Base-by-base conservation (phyloP, 352 stramenopile genomes). In the Phytophthora litchii region DNA sequence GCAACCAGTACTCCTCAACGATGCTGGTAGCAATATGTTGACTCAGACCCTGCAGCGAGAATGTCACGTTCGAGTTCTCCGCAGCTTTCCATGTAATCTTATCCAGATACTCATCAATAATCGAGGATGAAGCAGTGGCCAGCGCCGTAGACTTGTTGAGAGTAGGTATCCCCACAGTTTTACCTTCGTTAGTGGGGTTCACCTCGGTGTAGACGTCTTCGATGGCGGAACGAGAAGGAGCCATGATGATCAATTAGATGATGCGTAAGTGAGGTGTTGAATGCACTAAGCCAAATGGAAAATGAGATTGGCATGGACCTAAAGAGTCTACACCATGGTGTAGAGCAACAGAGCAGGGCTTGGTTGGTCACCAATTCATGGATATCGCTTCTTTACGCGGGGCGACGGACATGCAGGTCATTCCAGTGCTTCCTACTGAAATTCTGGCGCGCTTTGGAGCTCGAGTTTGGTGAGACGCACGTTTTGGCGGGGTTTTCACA, bases 61-160 rank as follows among this genome's bases (percentile, higher is more conserved):
- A 72, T 45, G 63, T 72, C 51, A 64, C 57, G 50, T 72, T 72
- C 23, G 63, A 72, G 63, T 72, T 72, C 57, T 72, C 63, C 0
- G 63, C 63, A 5, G 57, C 51, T 29, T 67, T 67, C 63, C 63
- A 72, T 17, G 63, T 72, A 31, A 67, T 67, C 25, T 72, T 72
- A 51, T 58, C 56, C 25, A 72, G 51, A 38, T 72, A 72, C 46
- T 72, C 63, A 46, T 72, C 63, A 17, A 72, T 59, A 25, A 72
- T 34, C 7, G 63, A 57, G 8, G 50, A 59, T 1, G 51, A 36
- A 6, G 56, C 50, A 7, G 43, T 67, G 12, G 63, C 57, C 11
- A 72, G 57, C 0, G 38, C 41, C 16, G 40, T 52, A 1, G 53
- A 68, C 40, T 50, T 68, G 53, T 54, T 64, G 3, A 68, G 34